Evolutionary conservation across 805 yeast species (phyloP).

Genomic region (Grigorovia humatica): DNA sequence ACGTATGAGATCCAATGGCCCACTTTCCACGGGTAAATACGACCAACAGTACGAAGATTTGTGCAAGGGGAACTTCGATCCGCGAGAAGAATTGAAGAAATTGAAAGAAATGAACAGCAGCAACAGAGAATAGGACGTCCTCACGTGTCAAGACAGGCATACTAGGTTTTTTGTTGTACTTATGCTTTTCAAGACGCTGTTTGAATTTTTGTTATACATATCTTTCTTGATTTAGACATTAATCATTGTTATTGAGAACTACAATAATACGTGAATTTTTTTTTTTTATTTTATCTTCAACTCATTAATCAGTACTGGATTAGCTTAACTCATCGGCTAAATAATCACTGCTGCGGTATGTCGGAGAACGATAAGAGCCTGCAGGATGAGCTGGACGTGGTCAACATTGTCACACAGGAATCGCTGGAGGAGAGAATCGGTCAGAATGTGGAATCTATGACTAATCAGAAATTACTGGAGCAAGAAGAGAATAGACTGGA

Average conservation of each 20-base stretch:
- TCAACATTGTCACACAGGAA: slow-evolving; percentile 65
- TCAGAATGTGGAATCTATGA: slow-evolving; percentile 51
- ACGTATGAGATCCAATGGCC: slow-evolving; percentile 88
- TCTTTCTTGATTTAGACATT: too few species aligned
- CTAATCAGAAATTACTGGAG: slow-evolving; percentile 55
- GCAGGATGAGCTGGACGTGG: slow-evolving; percentile 34
- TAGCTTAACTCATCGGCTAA: too few species aligned
- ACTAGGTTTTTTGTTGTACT: too few species aligned
- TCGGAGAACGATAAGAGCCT: slow-evolving; percentile 3
- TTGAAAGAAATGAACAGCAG: slow-evolving; percentile 50
- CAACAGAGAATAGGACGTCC: slow-evolving; percentile 29
- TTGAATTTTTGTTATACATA: too few species aligned
- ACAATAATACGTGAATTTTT: too few species aligned
- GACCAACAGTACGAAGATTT: slow-evolving; percentile 78
- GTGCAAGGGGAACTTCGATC: slow-evolving; percentile 71
- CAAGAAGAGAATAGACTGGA: slow-evolving; percentile 67
- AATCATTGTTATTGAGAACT: too few species aligned
- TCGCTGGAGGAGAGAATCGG: slow-evolving; percentile 69
- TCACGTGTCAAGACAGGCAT: not conserved
- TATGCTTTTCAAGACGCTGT: too few species aligned
- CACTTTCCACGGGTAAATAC: slow-evolving; percentile 83
- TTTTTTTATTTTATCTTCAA: too few species aligned
- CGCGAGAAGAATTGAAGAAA: slow-evolving; percentile 70
- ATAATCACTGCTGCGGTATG: not conserved
- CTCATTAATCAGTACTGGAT: too few species aligned